phyloP scores from a whole-genome alignment of 371 early-diverging fungal genomes.

The Sporodiniella umbellata region DNA sequence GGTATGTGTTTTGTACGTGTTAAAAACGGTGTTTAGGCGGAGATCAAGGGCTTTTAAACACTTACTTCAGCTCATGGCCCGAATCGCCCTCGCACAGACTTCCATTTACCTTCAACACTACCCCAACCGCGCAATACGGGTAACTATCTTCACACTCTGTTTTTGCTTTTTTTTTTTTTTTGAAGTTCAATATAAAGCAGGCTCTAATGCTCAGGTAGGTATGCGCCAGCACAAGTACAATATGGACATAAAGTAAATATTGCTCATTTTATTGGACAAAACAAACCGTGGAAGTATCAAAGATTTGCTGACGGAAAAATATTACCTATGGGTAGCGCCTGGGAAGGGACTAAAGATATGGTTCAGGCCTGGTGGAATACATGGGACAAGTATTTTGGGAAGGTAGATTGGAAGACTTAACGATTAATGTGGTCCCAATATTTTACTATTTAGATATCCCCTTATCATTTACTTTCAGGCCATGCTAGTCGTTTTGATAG shows the following conservation, averaged over 20 bases:
- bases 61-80: constrained; percentile 82
- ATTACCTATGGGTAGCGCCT: constrained; percentile 38
- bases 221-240: constrained; percentile 69
- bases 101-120: constrained; percentile 91
- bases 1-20: too few relatives aligned
- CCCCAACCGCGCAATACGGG: constrained; percentile 86
- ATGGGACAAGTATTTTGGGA: constrained; percentile 59
- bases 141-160: constrained; percentile 19
- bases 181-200: neutral
- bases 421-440: too few relatives aligned
- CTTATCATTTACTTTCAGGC: constrained; percentile 16
- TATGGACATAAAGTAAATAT: constrained; percentile 69
- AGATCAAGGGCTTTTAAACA: constrained; percentile 93
- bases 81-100: constrained; percentile 60
- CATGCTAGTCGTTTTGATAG: constrained; percentile 4
- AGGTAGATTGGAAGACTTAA: too few relatives aligned
- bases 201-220: constrained; percentile 33
- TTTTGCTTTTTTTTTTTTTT: neutral
- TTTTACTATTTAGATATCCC: constrained; percentile 12
- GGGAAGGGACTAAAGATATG: constrained; percentile 47
- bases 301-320: constrained; percentile 62
- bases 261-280: constrained; percentile 87
- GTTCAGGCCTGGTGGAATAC: constrained; percentile 73
- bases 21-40: constrained; percentile 62
- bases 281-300: constrained; percentile 88